Evolutionary conservation across 768 basidiomycete genomes (phyloP).

Genomic region (Kwoniella bestiolae): DNA sequence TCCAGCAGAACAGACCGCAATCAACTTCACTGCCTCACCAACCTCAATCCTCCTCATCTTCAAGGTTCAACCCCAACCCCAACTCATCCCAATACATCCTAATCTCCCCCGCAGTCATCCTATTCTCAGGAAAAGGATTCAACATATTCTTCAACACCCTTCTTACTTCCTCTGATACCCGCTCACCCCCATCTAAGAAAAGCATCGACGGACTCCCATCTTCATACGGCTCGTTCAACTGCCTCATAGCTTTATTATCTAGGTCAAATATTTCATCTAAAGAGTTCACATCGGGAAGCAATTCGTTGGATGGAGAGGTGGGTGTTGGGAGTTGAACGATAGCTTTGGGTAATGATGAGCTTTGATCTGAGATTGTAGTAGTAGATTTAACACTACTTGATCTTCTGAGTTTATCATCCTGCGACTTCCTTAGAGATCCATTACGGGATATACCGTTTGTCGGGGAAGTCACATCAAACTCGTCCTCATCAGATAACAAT

Average conservation of each 20-base stretch:
- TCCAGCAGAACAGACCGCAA: too few relatives aligned
- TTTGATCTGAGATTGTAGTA: neutral
- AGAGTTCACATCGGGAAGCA: neutral
- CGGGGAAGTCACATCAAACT: slow-evolving; percentile 4
- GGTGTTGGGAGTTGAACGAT: slow-evolving; percentile 15
- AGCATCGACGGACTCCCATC: slow-evolving; percentile 41
- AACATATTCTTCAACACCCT: slow-evolving; percentile 40
- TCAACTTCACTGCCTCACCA: neutral
- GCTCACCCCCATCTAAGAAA: slow-evolving; percentile 38
- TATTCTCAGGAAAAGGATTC: slow-evolving; percentile 21
- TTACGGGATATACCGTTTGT: slow-evolving; percentile 14
- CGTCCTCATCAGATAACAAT: slow-evolving; percentile 25
- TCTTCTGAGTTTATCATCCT: neutral
- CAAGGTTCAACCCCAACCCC: slow-evolving; percentile 7
- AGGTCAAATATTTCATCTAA: neutral
- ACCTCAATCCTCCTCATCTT: slow-evolving; percentile 5
- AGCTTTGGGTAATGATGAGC: neutral
- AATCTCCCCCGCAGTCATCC: slow-evolving; percentile 34
- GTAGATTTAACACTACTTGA: neutral
- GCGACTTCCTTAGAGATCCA: slow-evolving; percentile 3
- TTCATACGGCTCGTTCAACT: slow-evolving; percentile 25
- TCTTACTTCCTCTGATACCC: slow-evolving; percentile 30
- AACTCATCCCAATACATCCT: slow-evolving; percentile 22
- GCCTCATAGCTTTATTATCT: neutral
- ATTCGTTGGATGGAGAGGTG: slow-evolving; percentile 3